Conservation (phyloP, 192 early-diverging fungal genomes). For the Backusella mclennaniae region DNA sequence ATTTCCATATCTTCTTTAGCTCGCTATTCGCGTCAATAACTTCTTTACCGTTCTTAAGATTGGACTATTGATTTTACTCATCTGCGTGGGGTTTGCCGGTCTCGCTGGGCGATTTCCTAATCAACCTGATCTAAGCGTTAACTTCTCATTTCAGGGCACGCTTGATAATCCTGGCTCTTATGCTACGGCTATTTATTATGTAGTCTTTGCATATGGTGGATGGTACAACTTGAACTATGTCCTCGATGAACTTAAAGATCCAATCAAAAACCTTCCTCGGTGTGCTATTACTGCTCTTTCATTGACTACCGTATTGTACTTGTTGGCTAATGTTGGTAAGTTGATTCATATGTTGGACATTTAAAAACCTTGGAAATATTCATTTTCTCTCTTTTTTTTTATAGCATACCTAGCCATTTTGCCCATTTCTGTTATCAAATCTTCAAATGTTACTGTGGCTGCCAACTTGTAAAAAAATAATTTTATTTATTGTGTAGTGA, state of each 20-base stretch:
- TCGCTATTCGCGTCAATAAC: background rate
- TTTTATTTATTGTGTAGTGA: background rate
- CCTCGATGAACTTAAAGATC: constrained; percentile 55
- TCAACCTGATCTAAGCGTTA: background rate
- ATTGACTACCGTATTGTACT: constrained; percentile 50
- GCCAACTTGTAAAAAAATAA: background rate
- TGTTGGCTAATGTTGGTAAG: constrained; percentile 14
- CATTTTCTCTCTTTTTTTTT: background rate
- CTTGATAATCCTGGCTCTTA: background rate
- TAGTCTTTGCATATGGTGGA: constrained; percentile 44
- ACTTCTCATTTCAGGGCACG: background rate
- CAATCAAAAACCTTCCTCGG: constrained; percentile 56
- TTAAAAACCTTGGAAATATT: background rate
- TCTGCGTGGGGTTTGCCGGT: background rate
- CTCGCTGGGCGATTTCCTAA: background rate
- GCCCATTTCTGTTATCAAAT: background rate
- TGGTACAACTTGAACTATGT: constrained; percentile 60
- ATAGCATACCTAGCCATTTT: background rate
- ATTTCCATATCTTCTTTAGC: background rate
- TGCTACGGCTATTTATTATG: constrained; percentile 14
- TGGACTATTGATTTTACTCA: background rate
- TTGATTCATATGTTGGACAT: background rate
- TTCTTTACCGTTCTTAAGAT: background rate
- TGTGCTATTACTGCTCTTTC: constrained; percentile 51
- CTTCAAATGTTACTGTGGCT: background rate